phyloP scores from a whole-genome alignment of 2,329 filamentous ascomycete species.

The Alternaria burnsii region DNA sequence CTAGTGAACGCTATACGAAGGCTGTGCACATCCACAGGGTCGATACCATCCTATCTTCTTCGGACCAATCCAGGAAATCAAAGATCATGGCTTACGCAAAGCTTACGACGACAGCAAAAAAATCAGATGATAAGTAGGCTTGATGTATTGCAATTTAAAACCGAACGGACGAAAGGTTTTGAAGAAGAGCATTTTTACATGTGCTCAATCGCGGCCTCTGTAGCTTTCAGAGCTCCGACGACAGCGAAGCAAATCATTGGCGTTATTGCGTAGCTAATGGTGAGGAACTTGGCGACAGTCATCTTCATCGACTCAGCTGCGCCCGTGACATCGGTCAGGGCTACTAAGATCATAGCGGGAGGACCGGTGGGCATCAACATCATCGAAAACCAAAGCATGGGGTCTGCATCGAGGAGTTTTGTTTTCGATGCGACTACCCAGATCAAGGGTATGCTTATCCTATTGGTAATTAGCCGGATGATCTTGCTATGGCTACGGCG shows the following conservation, averaged over 20 bases:
- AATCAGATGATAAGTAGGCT: not conserved
- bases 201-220: conserved; percentile 20
- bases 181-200: not conserved
- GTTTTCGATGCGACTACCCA: conserved; percentile 65
- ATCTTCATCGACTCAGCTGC: conserved; percentile 58
- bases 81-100: not conserved
- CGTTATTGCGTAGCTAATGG: conserved; percentile 56
- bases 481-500: not conserved
- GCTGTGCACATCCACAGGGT: not conserved
- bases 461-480: conserved; percentile 14
- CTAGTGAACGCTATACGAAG: not conserved
- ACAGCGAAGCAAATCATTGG: conserved; percentile 56
- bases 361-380: conserved; percentile 68
- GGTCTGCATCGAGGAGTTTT: conserved; percentile 62
- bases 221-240: conserved; percentile 54
- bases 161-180: not conserved
- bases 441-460: conserved; percentile 62
- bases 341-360: conserved; percentile 63
- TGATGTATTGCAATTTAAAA: not conserved
- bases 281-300: conserved; percentile 63
- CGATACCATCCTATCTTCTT: not conserved
- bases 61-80: not conserved
- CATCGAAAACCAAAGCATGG: conserved; percentile 71
- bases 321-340: conserved; percentile 60
- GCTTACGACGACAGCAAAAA: not conserved